Evolutionary conservation across 2,329 filamentous ascomycete species (phyloP).

Genomic region (Microdochium paspali): DNA sequence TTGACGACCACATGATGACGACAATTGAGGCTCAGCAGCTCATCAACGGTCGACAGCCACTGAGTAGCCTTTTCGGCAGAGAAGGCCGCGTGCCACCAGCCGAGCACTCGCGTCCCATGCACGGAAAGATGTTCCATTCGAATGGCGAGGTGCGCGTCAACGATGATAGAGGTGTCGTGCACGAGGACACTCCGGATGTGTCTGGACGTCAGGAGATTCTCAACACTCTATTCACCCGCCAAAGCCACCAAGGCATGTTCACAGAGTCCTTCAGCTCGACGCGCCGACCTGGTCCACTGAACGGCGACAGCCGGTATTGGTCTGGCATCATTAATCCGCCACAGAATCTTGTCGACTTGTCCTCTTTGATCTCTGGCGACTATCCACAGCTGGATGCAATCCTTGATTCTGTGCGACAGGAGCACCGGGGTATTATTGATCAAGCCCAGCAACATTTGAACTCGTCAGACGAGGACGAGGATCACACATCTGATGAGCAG

Average conservation of each 20-base stretch:
- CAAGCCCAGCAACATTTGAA: slow-evolving; percentile 13
- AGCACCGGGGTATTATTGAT: slow-evolving; percentile 7
- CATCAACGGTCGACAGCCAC: slow-evolving; percentile 63
- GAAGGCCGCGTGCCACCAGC: slow-evolving; percentile 58
- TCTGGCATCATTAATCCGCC: slow-evolving; percentile 21
- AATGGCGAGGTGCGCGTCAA: slow-evolving; percentile 57
- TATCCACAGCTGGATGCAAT: slow-evolving; percentile 19
- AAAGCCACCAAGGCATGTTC: slow-evolving; percentile 18
- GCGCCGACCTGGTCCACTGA: slow-evolving; percentile 12
- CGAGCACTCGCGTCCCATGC: slow-evolving; percentile 48
- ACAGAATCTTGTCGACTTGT: slow-evolving; percentile 16
- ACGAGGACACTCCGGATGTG: slow-evolving; percentile 49
- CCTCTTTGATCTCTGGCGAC: slow-evolving; percentile 17
- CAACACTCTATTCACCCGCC: slow-evolving; percentile 34
- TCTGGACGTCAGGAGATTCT: slow-evolving; percentile 53
- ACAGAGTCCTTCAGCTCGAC: slow-evolving; percentile 21
- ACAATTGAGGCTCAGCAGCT: slow-evolving; percentile 70
- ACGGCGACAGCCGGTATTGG: slow-evolving; percentile 16
- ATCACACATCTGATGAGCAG: slow-evolving; percentile 5
- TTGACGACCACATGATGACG: slow-evolving; percentile 70
- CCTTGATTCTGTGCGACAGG: slow-evolving; percentile 17
- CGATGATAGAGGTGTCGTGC: slow-evolving; percentile 49
- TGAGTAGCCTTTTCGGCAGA: slow-evolving; percentile 66
- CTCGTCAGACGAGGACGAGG: slow-evolving; percentile 15
- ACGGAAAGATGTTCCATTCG: slow-evolving; percentile 55